These are phyloP conservation scores for Trichomonas gallinae DNA, from an alignment of 208 protist species.

Conservation along the genomic window DNA sequence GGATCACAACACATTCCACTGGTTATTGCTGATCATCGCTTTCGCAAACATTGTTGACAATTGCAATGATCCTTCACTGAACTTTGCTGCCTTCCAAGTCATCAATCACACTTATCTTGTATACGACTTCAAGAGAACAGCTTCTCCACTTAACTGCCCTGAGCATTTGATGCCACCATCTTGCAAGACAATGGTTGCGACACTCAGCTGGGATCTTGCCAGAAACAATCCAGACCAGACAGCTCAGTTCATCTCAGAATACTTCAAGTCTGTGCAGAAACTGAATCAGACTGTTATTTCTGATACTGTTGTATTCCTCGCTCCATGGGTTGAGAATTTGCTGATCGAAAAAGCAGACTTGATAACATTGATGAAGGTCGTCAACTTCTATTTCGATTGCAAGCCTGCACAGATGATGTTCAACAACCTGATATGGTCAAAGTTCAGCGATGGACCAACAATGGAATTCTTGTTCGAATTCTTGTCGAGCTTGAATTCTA, in stretches of 20 bases:
- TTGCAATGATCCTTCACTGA: not conserved
- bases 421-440: not conserved
- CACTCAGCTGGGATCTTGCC: not conserved
- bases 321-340: not conserved
- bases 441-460: not conserved
- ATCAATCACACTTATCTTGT: not conserved
- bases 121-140: not conserved
- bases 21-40: not conserved
- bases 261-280: not conserved
- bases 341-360: not conserved
- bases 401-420: not conserved
- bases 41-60: not conserved
- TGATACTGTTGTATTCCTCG: not conserved
- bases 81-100: not conserved
- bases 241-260: not conserved
- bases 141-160: not conserved
- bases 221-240: not conserved
- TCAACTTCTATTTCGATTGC: not conserved
- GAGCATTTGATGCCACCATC: not conserved
- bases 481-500: not conserved
- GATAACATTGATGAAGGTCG: not conserved
- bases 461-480: not conserved
- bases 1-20: not conserved
- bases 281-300: not conserved
- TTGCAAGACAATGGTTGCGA: not conserved